These are phyloP conservation scores for Solanum dulcamara DNA, from an alignment of 257 asterid species.

Conservation along the genomic window DNA sequence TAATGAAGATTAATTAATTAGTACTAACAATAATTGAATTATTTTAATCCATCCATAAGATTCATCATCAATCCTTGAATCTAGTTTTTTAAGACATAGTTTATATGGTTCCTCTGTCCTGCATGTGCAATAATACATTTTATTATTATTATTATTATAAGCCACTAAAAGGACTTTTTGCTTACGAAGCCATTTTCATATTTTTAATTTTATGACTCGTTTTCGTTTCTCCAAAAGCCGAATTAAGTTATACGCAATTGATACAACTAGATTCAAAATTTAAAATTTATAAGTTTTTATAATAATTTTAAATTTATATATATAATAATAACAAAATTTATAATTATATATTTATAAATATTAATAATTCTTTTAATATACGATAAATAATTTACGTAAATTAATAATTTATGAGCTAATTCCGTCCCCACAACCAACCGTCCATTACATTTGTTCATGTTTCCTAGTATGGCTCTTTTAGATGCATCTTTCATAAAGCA, in stretches of 20 bases:
- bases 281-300: background rate
- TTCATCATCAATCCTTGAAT: background rate
- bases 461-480: background rate
- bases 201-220: background rate
- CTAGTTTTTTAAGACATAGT: background rate
- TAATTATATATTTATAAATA: background rate
- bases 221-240: background rate
- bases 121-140: constrained; percentile 1
- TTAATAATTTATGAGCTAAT: background rate
- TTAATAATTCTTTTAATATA: background rate
- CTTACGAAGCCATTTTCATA: background rate
- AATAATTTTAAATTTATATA: background rate
- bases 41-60: background rate
- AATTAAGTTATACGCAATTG: background rate
- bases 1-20: background rate
- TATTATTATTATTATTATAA: background rate
- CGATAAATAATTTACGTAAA: background rate
- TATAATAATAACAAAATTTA: background rate
- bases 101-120: background rate
- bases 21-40: background rate
- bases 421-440: background rate
- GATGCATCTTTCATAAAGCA: background rate
- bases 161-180: background rate
- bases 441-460: background rate
- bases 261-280: background rate